phyloP scores from a whole-genome alignment of 2,329 filamentous ascomycete genomes.

The Fonsecaea multimorphosa region DNA sequence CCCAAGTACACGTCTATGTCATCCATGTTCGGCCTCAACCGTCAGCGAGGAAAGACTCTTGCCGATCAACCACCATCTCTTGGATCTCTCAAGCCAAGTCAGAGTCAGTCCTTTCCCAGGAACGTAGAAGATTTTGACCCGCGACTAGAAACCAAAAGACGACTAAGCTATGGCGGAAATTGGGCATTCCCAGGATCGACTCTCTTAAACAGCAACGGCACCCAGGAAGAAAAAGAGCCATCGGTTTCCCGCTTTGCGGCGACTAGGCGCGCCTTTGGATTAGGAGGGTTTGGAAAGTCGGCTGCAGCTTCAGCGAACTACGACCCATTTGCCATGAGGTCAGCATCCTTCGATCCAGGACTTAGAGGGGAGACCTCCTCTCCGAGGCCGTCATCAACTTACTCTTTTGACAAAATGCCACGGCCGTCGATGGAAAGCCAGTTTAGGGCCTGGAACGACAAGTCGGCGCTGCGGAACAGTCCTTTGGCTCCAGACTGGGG shows the following conservation, averaged over 20 bases:
- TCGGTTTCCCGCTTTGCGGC: constrained; percentile 43
- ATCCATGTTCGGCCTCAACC: constrained; percentile 63
- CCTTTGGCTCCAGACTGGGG: constrained; percentile 62
- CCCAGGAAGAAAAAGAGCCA: constrained; percentile 43
- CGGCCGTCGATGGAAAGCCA: constrained; percentile 79
- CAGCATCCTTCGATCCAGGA: constrained; percentile 55
- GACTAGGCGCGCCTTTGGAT: constrained; percentile 49
- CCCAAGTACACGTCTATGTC: constrained; percentile 42
- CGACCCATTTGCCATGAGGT: constrained; percentile 55
- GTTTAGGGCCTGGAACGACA: constrained; percentile 72
- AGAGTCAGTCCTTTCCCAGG: constrained; percentile 69
- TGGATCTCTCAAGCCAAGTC: constrained; percentile 64
- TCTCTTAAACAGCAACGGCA: constrained; percentile 50
- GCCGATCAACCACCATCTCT: constrained; percentile 64
- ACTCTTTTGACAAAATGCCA: constrained; percentile 67
- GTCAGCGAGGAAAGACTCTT: constrained; percentile 66
- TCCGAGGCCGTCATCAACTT: constrained; percentile 57
- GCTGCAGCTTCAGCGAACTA: constrained; percentile 49
- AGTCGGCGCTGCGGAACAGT: constrained; percentile 59
- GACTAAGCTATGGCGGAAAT: constrained; percentile 63
- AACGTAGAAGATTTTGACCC: constrained; percentile 60
- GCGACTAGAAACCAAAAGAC: constrained; percentile 55
- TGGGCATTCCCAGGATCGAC: constrained; percentile 56
- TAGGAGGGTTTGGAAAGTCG: constrained; percentile 42
- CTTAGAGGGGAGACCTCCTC: constrained; percentile 53